Percentiles rank a stretch among this genome's conserved stretches.
Conservation (phyloP, 768 basidiomycete species). For the Hypholoma sublateritium region DNA sequence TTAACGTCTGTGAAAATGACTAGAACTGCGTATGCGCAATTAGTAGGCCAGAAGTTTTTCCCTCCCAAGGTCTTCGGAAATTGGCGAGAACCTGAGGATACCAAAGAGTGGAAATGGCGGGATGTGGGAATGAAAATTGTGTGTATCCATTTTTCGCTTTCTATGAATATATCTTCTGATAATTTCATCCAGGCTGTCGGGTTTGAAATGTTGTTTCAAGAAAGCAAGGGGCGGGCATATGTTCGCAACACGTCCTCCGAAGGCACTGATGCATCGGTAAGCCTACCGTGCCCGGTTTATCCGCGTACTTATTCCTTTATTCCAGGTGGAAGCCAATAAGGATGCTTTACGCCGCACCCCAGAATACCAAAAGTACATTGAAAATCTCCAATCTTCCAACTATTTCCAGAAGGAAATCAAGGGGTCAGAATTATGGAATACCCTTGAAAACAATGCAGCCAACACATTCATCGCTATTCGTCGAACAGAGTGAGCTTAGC, state of each 20-base stretch:
- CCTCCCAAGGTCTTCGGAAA: slow-evolving; percentile 88
- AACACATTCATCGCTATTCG: slow-evolving; percentile 62
- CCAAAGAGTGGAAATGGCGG: slow-evolving; percentile 71
- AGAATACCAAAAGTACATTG: slow-evolving; percentile 71
- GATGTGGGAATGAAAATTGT: slow-evolving; percentile 95
- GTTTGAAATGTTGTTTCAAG: slow-evolving; percentile 95
- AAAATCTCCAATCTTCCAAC: slow-evolving; percentile 57
- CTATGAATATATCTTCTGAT: not conserved
- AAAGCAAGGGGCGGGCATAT: slow-evolving; percentile 62
- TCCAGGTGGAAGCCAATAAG: slow-evolving; percentile 61
- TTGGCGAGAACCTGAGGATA: slow-evolving; percentile 63
- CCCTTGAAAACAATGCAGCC: slow-evolving; percentile 70
- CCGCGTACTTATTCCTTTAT: not conserved
- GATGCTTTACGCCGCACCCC: slow-evolving; percentile 66
- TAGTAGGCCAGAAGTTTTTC: slow-evolving; percentile 88
- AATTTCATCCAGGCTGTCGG: slow-evolving; percentile 70
- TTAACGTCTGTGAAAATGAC: slow-evolving; percentile 75
- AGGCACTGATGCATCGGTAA: slow-evolving; percentile 46
- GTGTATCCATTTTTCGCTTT: slow-evolving; percentile 18
- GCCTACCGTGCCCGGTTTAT: slow-evolving; percentile 14
- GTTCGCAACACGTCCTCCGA: slow-evolving; percentile 34
- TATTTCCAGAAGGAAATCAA: slow-evolving; percentile 82
- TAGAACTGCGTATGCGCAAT: slow-evolving; percentile 90
- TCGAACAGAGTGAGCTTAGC: slow-evolving; percentile 61
- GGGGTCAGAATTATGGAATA: slow-evolving; percentile 77